Conservation (phyloP, 2,329 filamentous ascomycete species). For the Cladosporium velox region DNA sequence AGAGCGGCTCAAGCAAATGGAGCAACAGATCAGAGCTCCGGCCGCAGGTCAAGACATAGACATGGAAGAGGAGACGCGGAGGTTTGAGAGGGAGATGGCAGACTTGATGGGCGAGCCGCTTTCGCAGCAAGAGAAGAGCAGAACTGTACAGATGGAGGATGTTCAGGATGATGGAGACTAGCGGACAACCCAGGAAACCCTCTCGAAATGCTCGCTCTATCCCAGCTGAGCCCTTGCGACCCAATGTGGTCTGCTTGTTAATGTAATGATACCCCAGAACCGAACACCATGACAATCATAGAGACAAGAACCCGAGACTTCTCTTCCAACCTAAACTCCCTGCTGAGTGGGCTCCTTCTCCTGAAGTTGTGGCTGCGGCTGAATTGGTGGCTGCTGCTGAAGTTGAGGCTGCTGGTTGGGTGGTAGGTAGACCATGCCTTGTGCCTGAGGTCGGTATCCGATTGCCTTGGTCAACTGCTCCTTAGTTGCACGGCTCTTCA, state of each 20-base stretch:
- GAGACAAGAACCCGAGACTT: not conserved
- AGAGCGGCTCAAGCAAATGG: constrained; percentile 27
- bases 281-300: not conserved
- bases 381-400: not conserved
- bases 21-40: constrained; percentile 30
- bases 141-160: constrained; percentile 49
- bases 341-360: not conserved
- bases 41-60: constrained; percentile 27
- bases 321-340: not conserved
- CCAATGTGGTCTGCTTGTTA: not conserved
- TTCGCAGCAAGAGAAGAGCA: constrained; percentile 38
- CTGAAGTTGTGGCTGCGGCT: not conserved
- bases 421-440: constrained; percentile 12
- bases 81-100: constrained; percentile 39
- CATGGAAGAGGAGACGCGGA: constrained; percentile 44
- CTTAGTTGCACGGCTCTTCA: constrained; percentile 26
- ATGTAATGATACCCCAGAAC: constrained; percentile 8
- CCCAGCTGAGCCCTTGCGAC: not conserved
- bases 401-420: not conserved
- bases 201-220: not conserved
- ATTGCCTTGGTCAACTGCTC: not conserved
- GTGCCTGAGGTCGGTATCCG: constrained; percentile 7
- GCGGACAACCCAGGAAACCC: not conserved
- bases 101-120: constrained; percentile 29
- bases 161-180: constrained; percentile 47